Evolutionary conservation across 768 basidiomycete species (phyloP).

Genomic region (Boletellus emodensis): DNA sequence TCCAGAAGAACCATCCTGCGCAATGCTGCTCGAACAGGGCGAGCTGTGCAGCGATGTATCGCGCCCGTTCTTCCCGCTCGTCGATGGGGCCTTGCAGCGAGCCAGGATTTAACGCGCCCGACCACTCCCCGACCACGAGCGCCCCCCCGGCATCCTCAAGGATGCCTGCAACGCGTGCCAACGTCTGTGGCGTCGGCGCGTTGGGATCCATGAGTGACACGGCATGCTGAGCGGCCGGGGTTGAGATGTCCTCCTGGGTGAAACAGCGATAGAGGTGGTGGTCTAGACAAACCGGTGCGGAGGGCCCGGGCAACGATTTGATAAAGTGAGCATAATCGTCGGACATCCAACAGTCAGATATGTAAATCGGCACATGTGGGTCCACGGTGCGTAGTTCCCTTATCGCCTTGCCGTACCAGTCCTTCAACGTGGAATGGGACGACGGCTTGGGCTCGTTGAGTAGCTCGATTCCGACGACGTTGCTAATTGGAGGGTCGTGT

Average conservation of each 20-base stretch:
- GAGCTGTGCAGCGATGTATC: conserved; percentile 62
- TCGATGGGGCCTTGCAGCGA: conserved; percentile 48
- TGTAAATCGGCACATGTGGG: conserved; percentile 60
- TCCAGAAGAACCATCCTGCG: conserved; percentile 84
- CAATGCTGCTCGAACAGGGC: conserved; percentile 58
- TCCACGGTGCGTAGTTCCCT: conserved; percentile 48
- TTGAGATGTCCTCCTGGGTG: conserved; percentile 52
- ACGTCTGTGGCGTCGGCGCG: conserved; percentile 38
- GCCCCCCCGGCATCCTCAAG: conserved; percentile 42
- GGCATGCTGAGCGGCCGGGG: conserved; percentile 53
- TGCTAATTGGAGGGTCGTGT: conserved; percentile 35
- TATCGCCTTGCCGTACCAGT: conserved; percentile 63
- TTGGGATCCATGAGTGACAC: conserved; percentile 40
- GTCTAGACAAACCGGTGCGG: conserved; percentile 58
- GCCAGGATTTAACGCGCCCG: conserved; percentile 65
- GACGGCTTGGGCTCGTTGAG: conserved; percentile 58
- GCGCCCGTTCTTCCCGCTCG: conserved; percentile 39
- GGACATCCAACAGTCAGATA: conserved; percentile 74
- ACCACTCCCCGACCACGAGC: conserved; percentile 76
- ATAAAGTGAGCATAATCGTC: conserved; percentile 60
- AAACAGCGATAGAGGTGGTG: conserved; percentile 86
- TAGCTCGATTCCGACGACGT: conserved; percentile 55
- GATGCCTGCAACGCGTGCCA: conserved; percentile 35
- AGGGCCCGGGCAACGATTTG: conserved; percentile 27
- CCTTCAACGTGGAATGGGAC: conserved; percentile 46